Evolutionary conservation across 2,329 filamentous ascomycete species (phyloP).

Genomic region (Metarhizium robertsii): DNA sequence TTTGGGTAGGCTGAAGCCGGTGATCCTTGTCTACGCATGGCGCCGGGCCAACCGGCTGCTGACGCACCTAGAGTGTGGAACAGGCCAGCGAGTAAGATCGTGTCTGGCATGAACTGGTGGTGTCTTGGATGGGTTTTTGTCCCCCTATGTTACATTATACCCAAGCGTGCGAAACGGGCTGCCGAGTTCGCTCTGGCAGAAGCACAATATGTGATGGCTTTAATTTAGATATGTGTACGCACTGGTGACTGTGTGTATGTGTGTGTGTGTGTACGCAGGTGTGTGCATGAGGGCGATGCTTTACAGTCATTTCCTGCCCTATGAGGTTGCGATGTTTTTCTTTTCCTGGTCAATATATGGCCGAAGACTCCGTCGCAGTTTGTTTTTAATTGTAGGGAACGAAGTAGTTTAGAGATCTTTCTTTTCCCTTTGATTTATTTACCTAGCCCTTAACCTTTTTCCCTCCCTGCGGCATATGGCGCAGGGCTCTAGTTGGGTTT

Average conservation of each 20-base stretch:
- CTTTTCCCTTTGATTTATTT: no score
- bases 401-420: no score
- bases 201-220: neutral
- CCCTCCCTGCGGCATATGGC: no score
- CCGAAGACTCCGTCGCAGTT: neutral
- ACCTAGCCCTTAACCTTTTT: no score
- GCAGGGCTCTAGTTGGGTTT: no score
- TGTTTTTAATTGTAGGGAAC: no score
- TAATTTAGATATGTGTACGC: neutral
- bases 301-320: neutral
- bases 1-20: neutral
- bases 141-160: slow-evolving; percentile 1
- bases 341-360: neutral
- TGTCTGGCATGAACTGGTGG: neutral
- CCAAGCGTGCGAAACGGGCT: neutral
- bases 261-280: neutral
- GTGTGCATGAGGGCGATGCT: neutral
- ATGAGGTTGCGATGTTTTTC: neutral
- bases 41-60: neutral
- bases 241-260: neutral
- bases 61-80: neutral
- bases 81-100: neutral
- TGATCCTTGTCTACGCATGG: slow-evolving; percentile 1
- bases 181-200: neutral
- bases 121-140: neutral